A percentile compares a stretch with the other conserved stretches of the same genome.
These are phyloP conservation scores for Gossypium davidsonii DNA, from an alignment of 441 rosid genomes.

Conservation along the genomic window DNA sequence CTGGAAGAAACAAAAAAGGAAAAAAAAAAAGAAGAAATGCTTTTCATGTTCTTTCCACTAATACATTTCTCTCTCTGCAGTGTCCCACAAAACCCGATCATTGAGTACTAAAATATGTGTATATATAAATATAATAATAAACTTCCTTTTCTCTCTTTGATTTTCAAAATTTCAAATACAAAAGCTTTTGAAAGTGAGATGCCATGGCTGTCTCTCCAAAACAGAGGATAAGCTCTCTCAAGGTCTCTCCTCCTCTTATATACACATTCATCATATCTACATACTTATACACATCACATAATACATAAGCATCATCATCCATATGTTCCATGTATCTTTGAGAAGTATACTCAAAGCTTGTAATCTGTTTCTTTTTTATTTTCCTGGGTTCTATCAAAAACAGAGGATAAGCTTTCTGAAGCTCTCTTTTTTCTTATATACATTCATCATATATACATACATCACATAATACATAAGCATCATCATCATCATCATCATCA, in stretches of 20 bases:
- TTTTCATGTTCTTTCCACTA: background rate
- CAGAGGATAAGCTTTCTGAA: background rate
- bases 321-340: background rate
- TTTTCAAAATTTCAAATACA: background rate
- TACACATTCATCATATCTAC: background rate
- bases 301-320: background rate
- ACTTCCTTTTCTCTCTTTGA: background rate
- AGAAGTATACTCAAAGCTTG: no score
- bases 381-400: no score
- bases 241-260: slow-evolving; percentile 1
- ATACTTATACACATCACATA: no score
- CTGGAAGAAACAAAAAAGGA: background rate
- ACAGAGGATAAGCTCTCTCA: background rate
- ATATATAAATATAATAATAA: background rate
- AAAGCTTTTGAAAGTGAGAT: background rate
- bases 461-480: background rate
- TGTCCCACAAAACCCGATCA: no score
- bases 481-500: background rate
- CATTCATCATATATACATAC: no score
- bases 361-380: no score
- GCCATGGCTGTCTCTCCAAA: slow-evolving; percentile 5
- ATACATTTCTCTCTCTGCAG: no score
- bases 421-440: background rate
- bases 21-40: background rate
- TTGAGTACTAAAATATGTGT: no score